Conservation (phyloP, 202 grass and related monocot genomes). For the Brachypodium distachyon region DNA sequence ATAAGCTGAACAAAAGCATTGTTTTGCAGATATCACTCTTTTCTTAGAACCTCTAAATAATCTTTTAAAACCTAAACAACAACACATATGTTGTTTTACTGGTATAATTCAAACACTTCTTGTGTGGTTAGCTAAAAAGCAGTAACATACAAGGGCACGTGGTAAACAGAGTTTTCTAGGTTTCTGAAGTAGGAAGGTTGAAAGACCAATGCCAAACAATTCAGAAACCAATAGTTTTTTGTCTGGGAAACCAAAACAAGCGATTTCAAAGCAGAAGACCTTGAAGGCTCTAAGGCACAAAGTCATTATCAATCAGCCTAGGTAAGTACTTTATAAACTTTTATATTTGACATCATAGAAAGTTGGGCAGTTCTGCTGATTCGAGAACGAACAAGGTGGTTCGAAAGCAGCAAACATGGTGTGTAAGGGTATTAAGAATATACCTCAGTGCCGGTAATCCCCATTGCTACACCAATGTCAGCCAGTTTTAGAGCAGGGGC, state of each 20-base stretch:
- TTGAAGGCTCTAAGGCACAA: not conserved
- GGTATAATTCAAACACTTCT: not conserved
- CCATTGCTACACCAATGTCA: conserved; percentile 97
- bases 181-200: not conserved
- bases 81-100: not conserved
- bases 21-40: not conserved
- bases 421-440: not conserved
- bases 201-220: not conserved
- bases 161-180: not conserved
- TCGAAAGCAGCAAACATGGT: not conserved
- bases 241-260: not conserved
- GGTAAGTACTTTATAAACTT: not conserved
- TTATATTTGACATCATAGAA: not conserved
- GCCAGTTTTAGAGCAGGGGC: conserved; percentile 92
- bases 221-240: not conserved
- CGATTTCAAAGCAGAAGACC: not conserved
- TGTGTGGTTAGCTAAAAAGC: not conserved
- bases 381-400: not conserved
- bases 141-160: not conserved
- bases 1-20: not conserved
- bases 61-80: not conserved
- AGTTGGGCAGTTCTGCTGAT: not conserved
- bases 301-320: not conserved
- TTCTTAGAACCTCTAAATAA: not conserved
- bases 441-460: conserved; percentile 96